A percentile compares a stretch with the other conserved stretches of the same genome.
phyloP scores from a whole-genome alignment of 371 early-diverging fungal genomes.

The Smittium mucronatum region DNA sequence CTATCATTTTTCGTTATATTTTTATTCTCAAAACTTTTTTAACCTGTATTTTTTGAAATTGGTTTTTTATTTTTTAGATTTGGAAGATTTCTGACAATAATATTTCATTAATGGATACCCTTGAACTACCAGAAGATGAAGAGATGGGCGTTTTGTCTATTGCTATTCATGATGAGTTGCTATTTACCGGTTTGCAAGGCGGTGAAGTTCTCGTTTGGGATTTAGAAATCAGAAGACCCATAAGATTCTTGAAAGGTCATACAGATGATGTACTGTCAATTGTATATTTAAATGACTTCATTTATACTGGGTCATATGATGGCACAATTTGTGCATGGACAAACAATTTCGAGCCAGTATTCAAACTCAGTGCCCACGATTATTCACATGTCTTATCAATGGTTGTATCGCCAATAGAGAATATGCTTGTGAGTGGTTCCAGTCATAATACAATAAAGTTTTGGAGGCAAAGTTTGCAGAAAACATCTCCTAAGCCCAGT shows the following conservation, averaged over 20 bases:
- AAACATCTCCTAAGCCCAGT: background rate
- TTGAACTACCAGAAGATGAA: conserved; percentile 37
- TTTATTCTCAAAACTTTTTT: too few species aligned
- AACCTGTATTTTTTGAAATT: too few species aligned
- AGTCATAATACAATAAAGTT: conserved; percentile 54
- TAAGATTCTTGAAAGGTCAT: conserved; percentile 51
- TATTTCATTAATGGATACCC: conserved; percentile 26
- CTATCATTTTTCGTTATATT: background rate
- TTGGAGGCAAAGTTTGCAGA: conserved; percentile 21
- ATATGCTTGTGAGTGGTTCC: conserved; percentile 48
- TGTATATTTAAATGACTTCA: conserved; percentile 31
- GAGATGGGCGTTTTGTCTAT: conserved; percentile 49
- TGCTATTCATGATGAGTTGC: conserved; percentile 50
- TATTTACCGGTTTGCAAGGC: conserved; percentile 69
- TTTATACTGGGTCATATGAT: conserved; percentile 63
- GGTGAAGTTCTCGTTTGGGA: conserved; percentile 68
- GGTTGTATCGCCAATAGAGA: conserved; percentile 35
- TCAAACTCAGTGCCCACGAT: conserved; percentile 42
- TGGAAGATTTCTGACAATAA: conserved; percentile 38
- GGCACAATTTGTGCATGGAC: conserved; percentile 70
- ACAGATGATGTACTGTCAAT: conserved; percentile 58
- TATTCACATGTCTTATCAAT: conserved; percentile 52
- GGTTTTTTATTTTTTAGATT: conserved; percentile 34
- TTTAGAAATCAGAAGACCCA: conserved; percentile 61
- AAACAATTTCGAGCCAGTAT: conserved; percentile 46